A percentile compares a stretch with the other conserved stretches of the same genome.
phyloP scores from a whole-genome alignment of 371 early-diverging fungal species.

The Zancudomyces culisetae region DNA sequence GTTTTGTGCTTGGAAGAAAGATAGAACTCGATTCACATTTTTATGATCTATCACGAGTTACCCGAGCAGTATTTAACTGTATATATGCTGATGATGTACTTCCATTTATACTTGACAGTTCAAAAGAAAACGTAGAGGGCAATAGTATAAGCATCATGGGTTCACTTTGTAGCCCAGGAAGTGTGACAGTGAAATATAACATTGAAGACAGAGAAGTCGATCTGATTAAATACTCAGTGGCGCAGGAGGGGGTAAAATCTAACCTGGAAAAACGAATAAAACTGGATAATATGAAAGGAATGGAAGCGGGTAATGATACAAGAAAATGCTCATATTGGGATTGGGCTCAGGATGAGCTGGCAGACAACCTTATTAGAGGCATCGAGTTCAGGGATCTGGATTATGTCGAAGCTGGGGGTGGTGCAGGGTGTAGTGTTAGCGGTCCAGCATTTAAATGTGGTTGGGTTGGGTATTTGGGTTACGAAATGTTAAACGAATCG shows the following conservation, averaged over 20 bases:
- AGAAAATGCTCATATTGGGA: not conserved
- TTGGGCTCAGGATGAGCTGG: not conserved
- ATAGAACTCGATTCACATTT: too few species aligned
- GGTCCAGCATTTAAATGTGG: slow-evolving; percentile 34
- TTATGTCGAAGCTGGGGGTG: not conserved
- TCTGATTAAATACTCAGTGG: not conserved
- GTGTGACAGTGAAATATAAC: not conserved
- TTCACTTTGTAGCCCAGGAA: slow-evolving; percentile 1
- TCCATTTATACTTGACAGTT: not conserved
- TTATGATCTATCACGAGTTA: not conserved
- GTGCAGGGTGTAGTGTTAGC: not conserved
- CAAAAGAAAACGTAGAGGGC: slow-evolving; percentile 1
- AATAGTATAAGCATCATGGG: slow-evolving; percentile 1
- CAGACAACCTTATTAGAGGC: not conserved
- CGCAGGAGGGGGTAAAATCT: too few species aligned
- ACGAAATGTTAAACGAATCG: slow-evolving; percentile 60
- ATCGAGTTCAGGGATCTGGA: not conserved
- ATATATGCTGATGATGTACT: not conserved
- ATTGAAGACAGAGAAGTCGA: not conserved
- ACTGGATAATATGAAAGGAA: not conserved
- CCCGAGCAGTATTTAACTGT: not conserved
- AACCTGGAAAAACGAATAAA: not conserved
- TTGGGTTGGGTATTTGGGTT: slow-evolving; percentile 76
- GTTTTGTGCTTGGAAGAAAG: too few species aligned
- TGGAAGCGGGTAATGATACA: not conserved